Evolutionary conservation across 768 basidiomycete species (phyloP).

Genomic region (Brasilioporus rufonigricans): DNA sequence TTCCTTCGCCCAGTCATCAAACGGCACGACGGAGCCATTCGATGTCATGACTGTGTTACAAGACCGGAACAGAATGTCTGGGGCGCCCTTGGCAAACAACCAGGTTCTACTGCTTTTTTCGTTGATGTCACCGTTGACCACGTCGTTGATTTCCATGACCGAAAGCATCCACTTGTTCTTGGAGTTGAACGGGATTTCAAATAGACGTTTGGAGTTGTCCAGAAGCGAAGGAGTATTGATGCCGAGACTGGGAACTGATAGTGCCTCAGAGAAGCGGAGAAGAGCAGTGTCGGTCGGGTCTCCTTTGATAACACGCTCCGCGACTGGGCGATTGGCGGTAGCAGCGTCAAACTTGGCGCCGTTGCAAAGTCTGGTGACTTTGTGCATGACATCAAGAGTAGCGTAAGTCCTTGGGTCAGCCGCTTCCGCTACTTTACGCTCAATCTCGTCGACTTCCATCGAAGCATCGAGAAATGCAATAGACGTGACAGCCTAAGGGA

Average conservation of each 20-base stretch:
- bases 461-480: conserved; percentile 36
- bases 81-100: conserved; percentile 58
- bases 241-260: conserved; percentile 23
- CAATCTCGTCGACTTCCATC: conserved; percentile 21
- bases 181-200: conserved; percentile 46
- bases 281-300: conserved; percentile 56
- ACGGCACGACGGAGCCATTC: conserved; percentile 33
- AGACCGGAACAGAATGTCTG: conserved; percentile 47
- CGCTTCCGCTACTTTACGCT: conserved; percentile 7
- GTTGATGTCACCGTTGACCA: conserved; percentile 6
- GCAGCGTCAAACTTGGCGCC: conserved; percentile 48
- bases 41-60: conserved; percentile 36
- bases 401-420: conserved; percentile 16
- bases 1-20: conserved; percentile 23
- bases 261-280: conserved; percentile 44
- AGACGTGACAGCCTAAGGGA: conserved; percentile 38
- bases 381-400: conserved; percentile 31
- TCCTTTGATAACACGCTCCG: conserved; percentile 38
- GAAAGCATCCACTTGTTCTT: conserved; percentile 61
- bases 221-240: conserved; percentile 25
- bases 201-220: conserved; percentile 25
- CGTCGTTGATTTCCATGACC: conserved; percentile 29
- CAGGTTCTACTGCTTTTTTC: conserved; percentile 18
- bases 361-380: conserved; percentile 55
- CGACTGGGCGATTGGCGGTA: conserved; percentile 24